Evolutionary conservation across 1,139 yeast genomes (phyloP).

Genomic region (Kodamaea ohmeri): DNA sequence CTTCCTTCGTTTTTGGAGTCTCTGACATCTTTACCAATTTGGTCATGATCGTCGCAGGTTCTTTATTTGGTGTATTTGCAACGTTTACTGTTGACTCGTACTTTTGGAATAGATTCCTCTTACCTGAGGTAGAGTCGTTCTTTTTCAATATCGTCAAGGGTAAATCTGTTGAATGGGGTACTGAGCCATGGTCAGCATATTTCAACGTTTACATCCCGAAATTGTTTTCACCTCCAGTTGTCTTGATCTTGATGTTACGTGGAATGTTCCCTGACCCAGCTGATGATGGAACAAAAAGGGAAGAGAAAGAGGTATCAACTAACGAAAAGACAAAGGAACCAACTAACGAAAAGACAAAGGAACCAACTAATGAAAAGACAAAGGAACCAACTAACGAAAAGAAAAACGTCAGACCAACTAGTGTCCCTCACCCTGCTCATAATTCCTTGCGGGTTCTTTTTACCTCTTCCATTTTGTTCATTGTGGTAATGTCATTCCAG

Average conservation of each 20-base stretch:
- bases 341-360: not conserved
- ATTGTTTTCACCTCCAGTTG: constrained; percentile 64
- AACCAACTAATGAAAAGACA: not conserved
- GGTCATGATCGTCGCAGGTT: constrained; percentile 50
- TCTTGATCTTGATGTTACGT: constrained; percentile 44
- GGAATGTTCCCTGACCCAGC: constrained; percentile 46
- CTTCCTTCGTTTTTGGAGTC: constrained; percentile 43
- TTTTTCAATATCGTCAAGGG: constrained; percentile 72
- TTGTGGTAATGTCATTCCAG: constrained; percentile 67
- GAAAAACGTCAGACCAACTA: no score
- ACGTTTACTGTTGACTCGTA: constrained; percentile 64
- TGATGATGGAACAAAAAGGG: constrained; percentile 18
- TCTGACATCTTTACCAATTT: constrained; percentile 36
- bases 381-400: not conserved
- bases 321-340: not conserved
- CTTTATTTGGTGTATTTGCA: constrained; percentile 47
- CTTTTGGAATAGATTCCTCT: constrained; percentile 59
- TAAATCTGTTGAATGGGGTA: constrained; percentile 78
- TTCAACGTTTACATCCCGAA: constrained; percentile 45
- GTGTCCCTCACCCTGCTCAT: constrained; percentile 38
- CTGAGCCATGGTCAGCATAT: constrained; percentile 70
- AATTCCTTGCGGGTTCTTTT: constrained; percentile 36
- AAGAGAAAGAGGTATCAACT: not conserved
- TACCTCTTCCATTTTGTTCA: constrained; percentile 49
- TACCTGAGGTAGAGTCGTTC: constrained; percentile 79